Conservation (phyloP, 2,329 filamentous ascomycete genomes). For the Diaporthe batatas region DNA sequence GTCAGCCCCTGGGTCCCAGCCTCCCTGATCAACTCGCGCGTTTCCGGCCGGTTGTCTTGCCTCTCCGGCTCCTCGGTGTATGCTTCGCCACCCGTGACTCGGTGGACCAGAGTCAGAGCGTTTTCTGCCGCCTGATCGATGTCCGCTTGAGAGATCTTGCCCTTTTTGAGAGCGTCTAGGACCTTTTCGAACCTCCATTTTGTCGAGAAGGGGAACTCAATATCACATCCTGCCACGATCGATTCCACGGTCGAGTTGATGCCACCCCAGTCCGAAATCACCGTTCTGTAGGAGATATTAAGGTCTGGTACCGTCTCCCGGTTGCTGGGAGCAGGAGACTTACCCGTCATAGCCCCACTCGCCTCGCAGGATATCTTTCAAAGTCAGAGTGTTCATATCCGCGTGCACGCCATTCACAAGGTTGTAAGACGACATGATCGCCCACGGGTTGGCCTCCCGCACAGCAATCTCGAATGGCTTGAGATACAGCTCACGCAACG, state of each 20-base stretch:
- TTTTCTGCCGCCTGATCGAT: slow-evolving; percentile 72
- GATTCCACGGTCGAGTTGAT: slow-evolving; percentile 69
- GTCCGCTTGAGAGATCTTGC: slow-evolving; percentile 60
- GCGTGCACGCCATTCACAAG: slow-evolving; percentile 74
- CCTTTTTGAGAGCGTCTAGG: slow-evolving; percentile 63
- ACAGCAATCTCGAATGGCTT: slow-evolving; percentile 81
- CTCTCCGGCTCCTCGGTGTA: slow-evolving; percentile 68
- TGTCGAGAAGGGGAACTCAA: slow-evolving; percentile 69
- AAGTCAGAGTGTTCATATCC: slow-evolving; percentile 66
- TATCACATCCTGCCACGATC: slow-evolving; percentile 67
- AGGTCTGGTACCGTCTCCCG: slow-evolving; percentile 37
- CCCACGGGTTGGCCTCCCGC: slow-evolving; percentile 77
- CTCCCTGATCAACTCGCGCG: slow-evolving; percentile 69
- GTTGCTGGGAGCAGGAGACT: slow-evolving; percentile 43
- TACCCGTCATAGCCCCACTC: slow-evolving; percentile 75
- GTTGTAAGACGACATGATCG: slow-evolving; percentile 78
- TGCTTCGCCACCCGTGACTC: slow-evolving; percentile 72
- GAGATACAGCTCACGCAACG: slow-evolving; percentile 79
- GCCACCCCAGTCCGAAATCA: slow-evolving; percentile 72
- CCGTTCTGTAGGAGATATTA: slow-evolving; percentile 56
- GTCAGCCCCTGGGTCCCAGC: slow-evolving; percentile 74
- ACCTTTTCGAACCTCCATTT: slow-evolving; percentile 71
- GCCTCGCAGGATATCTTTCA: slow-evolving; percentile 70
- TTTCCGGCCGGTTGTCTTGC: slow-evolving; percentile 69
- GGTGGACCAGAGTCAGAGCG: slow-evolving; percentile 70